phyloP scores from a whole-genome alignment of 129 eudicot species.

The Escallonia herrerae region DNA sequence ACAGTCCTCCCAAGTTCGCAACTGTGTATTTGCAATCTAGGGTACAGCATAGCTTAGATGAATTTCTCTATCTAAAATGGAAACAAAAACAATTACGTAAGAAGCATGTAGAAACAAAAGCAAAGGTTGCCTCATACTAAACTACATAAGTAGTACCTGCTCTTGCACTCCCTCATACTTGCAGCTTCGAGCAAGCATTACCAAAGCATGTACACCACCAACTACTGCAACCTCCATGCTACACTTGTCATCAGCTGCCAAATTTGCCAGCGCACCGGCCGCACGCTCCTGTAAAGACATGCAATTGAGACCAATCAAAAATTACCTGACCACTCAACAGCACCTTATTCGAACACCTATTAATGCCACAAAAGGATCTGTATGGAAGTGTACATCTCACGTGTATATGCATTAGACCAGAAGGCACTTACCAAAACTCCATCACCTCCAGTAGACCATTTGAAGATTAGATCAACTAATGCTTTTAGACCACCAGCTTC shows the following conservation, averaged over 20 bases:
- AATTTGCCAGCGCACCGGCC: constrained; percentile 95
- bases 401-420: not conserved
- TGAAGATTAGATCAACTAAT: constrained; percentile 79
- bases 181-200: constrained; percentile 77
- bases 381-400: not conserved
- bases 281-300: constrained; percentile 79
- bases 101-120: not conserved
- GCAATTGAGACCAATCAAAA: constrained; percentile 6
- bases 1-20: too few relatives aligned
- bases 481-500: constrained; percentile 96
- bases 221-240: constrained; percentile 86
- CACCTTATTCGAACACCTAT: not conserved
- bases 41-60: too few relatives aligned
- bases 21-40: too few relatives aligned
- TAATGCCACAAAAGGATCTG: not conserved
- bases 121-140: not conserved
- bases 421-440: constrained; percentile 80
- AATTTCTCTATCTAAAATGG: too few relatives aligned
- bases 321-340: not conserved
- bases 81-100: too few relatives aligned
- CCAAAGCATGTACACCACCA: constrained; percentile 94
- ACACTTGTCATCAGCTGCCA: constrained; percentile 97
- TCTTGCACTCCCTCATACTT: constrained; percentile 94
- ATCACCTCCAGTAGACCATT: constrained; percentile 93
- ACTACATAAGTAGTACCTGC: constrained; percentile 49